These are phyloP conservation scores for Penicillium simplicissimum DNA, from an alignment of 495 filamentous ascomycete genomes.

Conservation along the genomic window DNA sequence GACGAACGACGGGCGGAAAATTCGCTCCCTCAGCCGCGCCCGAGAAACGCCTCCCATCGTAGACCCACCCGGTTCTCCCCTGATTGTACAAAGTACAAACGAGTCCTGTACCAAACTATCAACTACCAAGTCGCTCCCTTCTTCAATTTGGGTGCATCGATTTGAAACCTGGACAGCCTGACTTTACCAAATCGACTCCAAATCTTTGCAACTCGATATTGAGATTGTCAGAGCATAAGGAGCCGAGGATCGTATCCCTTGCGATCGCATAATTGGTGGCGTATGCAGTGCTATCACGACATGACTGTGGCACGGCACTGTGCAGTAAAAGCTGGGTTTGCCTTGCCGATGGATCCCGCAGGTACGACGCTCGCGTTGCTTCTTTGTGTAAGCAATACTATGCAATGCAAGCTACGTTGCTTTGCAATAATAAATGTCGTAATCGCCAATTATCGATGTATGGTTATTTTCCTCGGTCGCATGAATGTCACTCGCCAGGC, in stretches of 20 bases:
- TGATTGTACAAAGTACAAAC: not conserved
- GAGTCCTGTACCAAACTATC: not conserved
- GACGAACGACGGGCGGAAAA: not conserved
- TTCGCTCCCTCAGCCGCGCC: not conserved
- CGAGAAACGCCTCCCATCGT: not conserved
- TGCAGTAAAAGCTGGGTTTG: not conserved
- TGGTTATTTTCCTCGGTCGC: not conserved
- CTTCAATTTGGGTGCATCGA: not conserved
- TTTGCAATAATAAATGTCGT: not conserved
- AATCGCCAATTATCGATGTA: not conserved
- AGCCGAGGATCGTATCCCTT: not conserved
- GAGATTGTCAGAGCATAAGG: not conserved
- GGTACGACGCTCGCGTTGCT: not conserved
- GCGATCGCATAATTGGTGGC: not conserved
- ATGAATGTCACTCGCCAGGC: not conserved
- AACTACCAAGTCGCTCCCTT: not conserved
- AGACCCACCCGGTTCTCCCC: not conserved
- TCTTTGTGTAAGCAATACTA: not conserved
- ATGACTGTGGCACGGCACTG: not conserved
- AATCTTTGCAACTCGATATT: not conserved
- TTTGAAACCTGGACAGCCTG: not conserved
- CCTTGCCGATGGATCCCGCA: constrained; percentile 1
- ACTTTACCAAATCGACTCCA: not conserved
- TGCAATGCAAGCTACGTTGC: not conserved
- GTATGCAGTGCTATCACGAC: not conserved